Base-by-base conservation (phyloP, 108 stramenopile genomes). In the Discostella pseudostelligera region DNA sequence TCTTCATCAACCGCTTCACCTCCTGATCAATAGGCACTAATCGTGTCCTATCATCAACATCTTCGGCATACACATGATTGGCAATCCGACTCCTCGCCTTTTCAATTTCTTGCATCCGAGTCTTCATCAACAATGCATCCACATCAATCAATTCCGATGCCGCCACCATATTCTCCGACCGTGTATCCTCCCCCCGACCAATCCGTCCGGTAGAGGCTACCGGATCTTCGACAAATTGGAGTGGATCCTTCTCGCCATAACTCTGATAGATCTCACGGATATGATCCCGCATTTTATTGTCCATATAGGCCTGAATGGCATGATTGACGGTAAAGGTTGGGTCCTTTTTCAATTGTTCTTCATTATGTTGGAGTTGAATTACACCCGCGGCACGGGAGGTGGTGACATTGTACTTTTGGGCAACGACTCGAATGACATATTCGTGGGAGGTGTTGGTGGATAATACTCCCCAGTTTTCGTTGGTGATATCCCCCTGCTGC, bases 351-450 rank as follows among this genome's bases (percentile, higher is more conserved):
- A 81, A 72, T 58, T 87, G 88, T 42, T 90, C 86, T 72, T 93
- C 92, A 36, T 87, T 79, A 60, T 90, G 88, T 48, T 82, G 80
- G 29, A 89, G 64, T 69, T 93, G 88, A 69, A 93, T 78, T 16
- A 88, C 72, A 25, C 79, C 89, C 40, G 87, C 92, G 17, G 80
- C 87, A 25, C 92, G 83, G 20, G 67, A 63, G 16, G 87, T 65
- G 1, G 84, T 87, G 51, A 93, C 65, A 28, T 88, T 86, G 55
- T 76, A 86, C 64, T 82, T 74, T 62, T 90, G 87, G 8, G 86
- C 92, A 19, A 93, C 70, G 14, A 88, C 84, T 28, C 87, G 67
- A 14, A 78, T 64, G 19, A 87, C 81, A 62, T 93, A 93, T 67
- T 93, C 92, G 48, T 93, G 92, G 14, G 84, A 85, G n/a, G 91